phyloP scores from a whole-genome alignment of 805 yeast genomes.

The Yarrowia osloensis region DNA sequence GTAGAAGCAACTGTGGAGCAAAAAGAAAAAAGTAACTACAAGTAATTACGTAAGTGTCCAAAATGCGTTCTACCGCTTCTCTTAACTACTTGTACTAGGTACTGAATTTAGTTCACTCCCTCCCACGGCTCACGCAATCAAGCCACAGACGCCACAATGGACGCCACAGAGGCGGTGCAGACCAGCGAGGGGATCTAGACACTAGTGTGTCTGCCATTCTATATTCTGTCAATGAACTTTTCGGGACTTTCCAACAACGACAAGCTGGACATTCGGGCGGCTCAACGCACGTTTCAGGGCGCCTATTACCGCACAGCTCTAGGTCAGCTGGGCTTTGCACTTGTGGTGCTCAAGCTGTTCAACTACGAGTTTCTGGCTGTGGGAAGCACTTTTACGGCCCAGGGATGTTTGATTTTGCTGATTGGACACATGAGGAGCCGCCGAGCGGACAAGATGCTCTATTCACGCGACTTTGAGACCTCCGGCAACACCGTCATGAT shows the following conservation, averaged over 20 bases:
- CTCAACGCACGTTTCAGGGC: conserved; percentile 79
- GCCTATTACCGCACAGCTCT: conserved; percentile 76
- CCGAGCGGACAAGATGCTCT: not conserved
- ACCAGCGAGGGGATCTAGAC: no score
- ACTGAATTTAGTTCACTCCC: no score
- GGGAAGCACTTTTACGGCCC: conserved; percentile 64
- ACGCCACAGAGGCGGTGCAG: conserved; percentile 10
- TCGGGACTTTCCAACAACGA: conserved; percentile 1
- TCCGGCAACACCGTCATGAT: not conserved
- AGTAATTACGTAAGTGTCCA: no score
- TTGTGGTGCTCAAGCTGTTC: conserved; percentile 65
- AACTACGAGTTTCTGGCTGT: conserved; percentile 63
- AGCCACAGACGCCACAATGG: conserved; percentile 18
- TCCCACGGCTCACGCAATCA: conserved; percentile 18
- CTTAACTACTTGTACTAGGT: no score
- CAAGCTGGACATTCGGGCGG: conserved; percentile 20
- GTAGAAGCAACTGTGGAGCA: no score
- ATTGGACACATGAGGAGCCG: not conserved
- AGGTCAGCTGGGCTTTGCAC: conserved; percentile 66
- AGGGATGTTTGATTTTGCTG: conserved; percentile 48
- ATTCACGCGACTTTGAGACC: not conserved
- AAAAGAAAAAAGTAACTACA: no score
- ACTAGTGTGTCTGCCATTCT: no score
- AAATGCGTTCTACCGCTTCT: no score
- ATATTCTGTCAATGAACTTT: not conserved